Conservation (phyloP, 176 grass and related monocot genomes). For the Musa itinerans region DNA sequence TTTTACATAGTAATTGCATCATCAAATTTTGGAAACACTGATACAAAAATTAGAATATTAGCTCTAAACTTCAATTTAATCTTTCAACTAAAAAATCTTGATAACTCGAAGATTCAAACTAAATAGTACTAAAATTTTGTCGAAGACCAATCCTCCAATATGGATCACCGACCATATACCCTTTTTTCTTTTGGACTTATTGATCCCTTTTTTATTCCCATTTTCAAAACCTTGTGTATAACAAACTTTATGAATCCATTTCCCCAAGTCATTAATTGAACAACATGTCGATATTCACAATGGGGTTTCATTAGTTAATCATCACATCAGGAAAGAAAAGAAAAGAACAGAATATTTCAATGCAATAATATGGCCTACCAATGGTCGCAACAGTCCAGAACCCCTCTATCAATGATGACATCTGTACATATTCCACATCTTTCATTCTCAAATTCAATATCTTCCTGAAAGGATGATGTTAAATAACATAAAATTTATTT, state of each 20-base stretch:
- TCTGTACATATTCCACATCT: constrained; percentile 80
- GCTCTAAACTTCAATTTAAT: too few species aligned
- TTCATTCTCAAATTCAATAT: constrained; percentile 41
- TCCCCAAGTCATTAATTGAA: background rate
- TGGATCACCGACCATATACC: too few species aligned
- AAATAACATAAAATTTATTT: background rate
- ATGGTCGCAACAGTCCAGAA: constrained; percentile 75
- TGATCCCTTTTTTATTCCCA: too few species aligned
- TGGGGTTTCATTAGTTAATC: background rate
- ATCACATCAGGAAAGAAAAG: constrained; percentile 5
- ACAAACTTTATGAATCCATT: background rate
- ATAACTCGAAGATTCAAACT: too few species aligned
- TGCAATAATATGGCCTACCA: constrained; percentile 37
- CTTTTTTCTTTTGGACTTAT: too few species aligned
- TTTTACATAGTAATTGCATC: too few species aligned
- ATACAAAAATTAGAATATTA: too few species aligned
- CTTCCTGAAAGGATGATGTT: constrained; percentile 45
- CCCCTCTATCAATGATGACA: constrained; percentile 63
- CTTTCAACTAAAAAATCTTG: too few species aligned
- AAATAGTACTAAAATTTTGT: too few species aligned
- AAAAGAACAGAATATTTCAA: background rate
- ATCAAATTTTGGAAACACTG: too few species aligned
- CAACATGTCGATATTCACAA: background rate
- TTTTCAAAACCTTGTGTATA: background rate
- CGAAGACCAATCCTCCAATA: too few species aligned